These are phyloP conservation scores for Paramarasmius palmivorus DNA, from an alignment of 1,284 basidiomycete species.

Conservation along the genomic window DNA sequence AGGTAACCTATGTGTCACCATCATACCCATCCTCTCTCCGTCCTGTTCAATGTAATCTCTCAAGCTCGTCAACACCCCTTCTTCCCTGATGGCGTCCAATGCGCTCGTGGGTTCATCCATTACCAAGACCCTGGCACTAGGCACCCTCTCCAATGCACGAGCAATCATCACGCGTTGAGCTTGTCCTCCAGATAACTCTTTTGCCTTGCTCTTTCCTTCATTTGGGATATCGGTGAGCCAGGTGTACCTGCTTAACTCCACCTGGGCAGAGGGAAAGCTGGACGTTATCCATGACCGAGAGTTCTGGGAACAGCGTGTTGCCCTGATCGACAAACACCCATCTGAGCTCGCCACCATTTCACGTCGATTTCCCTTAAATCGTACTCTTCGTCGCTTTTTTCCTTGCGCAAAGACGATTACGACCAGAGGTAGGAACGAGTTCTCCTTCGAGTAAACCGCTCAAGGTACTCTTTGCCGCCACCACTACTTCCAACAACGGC, in stretches of 20 bases:
- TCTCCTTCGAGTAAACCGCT: conserved; percentile 82
- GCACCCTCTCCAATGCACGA: conserved; percentile 74
- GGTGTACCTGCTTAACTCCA: background rate
- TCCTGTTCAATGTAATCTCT: conserved; percentile 46
- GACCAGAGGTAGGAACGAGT: conserved; percentile 76
- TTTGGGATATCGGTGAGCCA: conserved; percentile 86
- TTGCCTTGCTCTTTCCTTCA: conserved; percentile 82
- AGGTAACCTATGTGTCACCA: conserved; percentile 92
- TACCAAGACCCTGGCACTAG: conserved; percentile 67
- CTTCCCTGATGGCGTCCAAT: conserved; percentile 81
- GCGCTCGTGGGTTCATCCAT: conserved; percentile 95
- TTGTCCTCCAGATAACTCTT: conserved; percentile 91
- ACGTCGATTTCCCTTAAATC: conserved; percentile 62
- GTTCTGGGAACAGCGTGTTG: conserved; percentile 80
- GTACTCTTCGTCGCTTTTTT: conserved; percentile 16
- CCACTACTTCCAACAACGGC: conserved; percentile 89
- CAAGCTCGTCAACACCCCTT: conserved; percentile 66
- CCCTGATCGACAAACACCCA: conserved; percentile 89
- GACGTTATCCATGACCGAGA: conserved; percentile 85
- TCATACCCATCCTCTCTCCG: conserved; percentile 80
- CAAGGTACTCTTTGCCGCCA: conserved; percentile 87
- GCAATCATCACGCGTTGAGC: conserved; percentile 93
- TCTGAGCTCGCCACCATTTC: conserved; percentile 74
- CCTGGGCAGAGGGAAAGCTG: conserved; percentile 44
- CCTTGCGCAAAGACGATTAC: conserved; percentile 59